Evolutionary conservation across 768 basidiomycete genomes (phyloP).

Genomic region (Coprinellus micaceus): DNA sequence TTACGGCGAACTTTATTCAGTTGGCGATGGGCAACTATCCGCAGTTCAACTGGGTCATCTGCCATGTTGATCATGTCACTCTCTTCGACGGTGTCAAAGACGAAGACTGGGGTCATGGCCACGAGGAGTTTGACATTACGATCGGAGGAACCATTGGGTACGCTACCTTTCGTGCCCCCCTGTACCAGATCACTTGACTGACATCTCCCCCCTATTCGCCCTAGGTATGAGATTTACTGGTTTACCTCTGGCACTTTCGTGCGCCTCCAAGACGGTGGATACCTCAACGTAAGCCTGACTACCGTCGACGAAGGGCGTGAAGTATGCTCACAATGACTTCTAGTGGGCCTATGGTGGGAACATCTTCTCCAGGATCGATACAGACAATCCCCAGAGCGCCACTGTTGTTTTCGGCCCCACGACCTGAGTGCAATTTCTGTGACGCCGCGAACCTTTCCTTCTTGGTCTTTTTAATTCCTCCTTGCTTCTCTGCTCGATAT

Average conservation of each 20-base stretch:
- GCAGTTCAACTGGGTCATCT: not conserved
- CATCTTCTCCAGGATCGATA: no score
- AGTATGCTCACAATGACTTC: no score
- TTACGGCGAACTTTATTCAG: no score
- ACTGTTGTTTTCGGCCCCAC: no score
- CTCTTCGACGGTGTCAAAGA: not conserved
- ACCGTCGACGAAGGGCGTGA: no score
- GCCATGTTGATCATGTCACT: not conserved
- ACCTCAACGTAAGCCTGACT: not conserved
- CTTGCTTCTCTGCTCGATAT: no score
- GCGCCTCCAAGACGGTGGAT: not conserved
- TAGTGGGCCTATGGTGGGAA: no score
- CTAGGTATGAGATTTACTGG: not conserved
- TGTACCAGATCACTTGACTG: not conserved
- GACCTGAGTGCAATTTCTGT: no score
- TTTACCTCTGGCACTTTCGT: not conserved
- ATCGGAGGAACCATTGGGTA: not conserved
- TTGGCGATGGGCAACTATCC: no score
- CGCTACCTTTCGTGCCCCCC: not conserved
- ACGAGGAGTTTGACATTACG: slow-evolving; percentile 1
- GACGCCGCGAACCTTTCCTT: no score
- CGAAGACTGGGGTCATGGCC: not conserved
- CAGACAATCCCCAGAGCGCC: no score
- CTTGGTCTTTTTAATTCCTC: no score
- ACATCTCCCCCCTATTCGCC: not conserved